Percentiles rank a stretch among this genome's conserved stretches.
phyloP scores from a whole-genome alignment of 2,329 filamentous ascomycete species.

The Aureobasidium subglaciale region DNA sequence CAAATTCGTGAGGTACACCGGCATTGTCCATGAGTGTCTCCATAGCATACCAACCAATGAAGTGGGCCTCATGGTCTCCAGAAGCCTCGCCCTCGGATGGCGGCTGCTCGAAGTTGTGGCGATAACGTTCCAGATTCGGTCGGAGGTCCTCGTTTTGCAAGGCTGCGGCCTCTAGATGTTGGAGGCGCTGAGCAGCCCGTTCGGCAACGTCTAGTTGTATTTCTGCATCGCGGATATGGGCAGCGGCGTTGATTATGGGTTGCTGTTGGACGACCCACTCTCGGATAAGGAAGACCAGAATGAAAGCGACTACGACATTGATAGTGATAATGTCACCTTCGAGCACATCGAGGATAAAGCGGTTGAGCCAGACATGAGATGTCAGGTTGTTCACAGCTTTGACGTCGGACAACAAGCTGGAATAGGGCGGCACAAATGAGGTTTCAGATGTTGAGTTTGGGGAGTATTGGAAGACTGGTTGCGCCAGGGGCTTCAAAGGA shows the following conservation, averaged over 20 bases:
- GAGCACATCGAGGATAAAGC: constrained; percentile 70
- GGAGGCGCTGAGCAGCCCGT: constrained; percentile 11
- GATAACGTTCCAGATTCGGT: constrained; percentile 15
- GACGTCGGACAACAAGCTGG: constrained; percentile 46
- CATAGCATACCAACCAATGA: constrained; percentile 23
- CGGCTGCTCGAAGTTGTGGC: background rate
- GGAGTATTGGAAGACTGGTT: background rate
- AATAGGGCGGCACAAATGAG: background rate
- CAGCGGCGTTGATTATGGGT: constrained; percentile 74
- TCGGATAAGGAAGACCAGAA: constrained; percentile 90
- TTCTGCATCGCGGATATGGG: constrained; percentile 26
- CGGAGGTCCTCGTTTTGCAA: constrained; percentile 16
- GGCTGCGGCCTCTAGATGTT: constrained; percentile 5
- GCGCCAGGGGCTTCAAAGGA: background rate
- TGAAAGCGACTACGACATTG: constrained; percentile 85
- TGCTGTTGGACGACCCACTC: constrained; percentile 99
- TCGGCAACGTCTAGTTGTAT: constrained; percentile 22
- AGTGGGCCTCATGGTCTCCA: constrained; percentile 12
- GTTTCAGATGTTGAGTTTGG: background rate
- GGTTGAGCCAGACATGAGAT: constrained; percentile 64
- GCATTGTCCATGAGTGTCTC: constrained; percentile 23
- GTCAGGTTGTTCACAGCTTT: constrained; percentile 52
- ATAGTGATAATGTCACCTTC: constrained; percentile 94
- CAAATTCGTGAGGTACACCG: constrained; percentile 16
- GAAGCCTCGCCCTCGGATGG: background rate